Evolutionary conservation across 1,284 basidiomycete genomes (phyloP), one percentile per base, ranked within the genome.

Genomic region (Boletellus deceptivus): DNA sequence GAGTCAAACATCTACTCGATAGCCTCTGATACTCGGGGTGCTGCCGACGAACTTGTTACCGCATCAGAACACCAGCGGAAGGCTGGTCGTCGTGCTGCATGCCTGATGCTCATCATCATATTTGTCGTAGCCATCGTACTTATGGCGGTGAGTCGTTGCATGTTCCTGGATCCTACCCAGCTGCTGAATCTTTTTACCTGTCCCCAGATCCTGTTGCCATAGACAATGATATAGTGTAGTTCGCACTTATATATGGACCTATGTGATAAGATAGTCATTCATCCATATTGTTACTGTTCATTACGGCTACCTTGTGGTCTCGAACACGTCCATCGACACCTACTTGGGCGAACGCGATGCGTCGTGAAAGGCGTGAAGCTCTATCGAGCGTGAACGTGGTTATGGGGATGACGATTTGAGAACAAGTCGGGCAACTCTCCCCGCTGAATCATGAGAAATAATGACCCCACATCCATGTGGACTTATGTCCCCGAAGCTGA

Each of bases 1-100:
- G 94, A 98, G 69, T 87, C 86, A 53, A 99, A 99, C 64, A 89
- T 99, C 40, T 87, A 86, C 18, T 89, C 85, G 0, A 89, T 98
- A 41, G 86, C 89, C 0, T 81, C 82, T 14, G 91, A 98, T 66
- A 95, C 93, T 0, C 75, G 82, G 2, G 86, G 84, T 33, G 97
- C 95, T 10, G 86, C 91, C 6, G 83, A 90, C 54, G 94, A 99
- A 68, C 78, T 99, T 41, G 84, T 82, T 2, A 89, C 89, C 11
- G 97, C 97, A 2, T 86, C 92, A 56, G 92, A 93, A 31, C 98
- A 98, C 68, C 97, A 99, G 72, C 83, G 93, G 45, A 96, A 86
- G 69, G 95, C 97, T 3, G 96, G 95, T 2, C 81, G 87, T 36
- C 77, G 96, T 20, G 93, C 93, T 52, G 84, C 91, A 3, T 98